phyloP scores from a whole-genome alignment of 768 basidiomycete genomes.

The Mycena alexandri region DNA sequence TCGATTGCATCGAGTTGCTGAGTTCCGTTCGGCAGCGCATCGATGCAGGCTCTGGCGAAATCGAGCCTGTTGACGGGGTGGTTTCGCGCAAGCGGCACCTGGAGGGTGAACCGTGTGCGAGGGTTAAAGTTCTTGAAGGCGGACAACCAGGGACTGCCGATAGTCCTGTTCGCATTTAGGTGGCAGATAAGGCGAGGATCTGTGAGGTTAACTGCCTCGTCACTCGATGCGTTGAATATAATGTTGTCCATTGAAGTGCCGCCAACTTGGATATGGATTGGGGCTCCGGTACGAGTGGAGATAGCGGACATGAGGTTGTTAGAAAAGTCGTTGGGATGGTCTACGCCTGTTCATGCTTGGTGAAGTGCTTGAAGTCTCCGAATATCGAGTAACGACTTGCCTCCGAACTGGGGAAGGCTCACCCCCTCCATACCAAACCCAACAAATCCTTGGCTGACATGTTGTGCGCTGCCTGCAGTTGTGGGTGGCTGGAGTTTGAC shows the following conservation, averaged over 20 bases:
- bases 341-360: not conserved
- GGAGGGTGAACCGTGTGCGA: constrained; percentile 5
- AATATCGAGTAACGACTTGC: not conserved
- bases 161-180: constrained; percentile 4
- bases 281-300: constrained; percentile 12
- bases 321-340: not conserved
- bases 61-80: not conserved
- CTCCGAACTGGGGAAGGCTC: not conserved
- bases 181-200: not conserved
- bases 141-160: constrained; percentile 16
- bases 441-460: constrained; percentile 3
- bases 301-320: constrained; percentile 11
- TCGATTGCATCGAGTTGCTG: constrained; percentile 12
- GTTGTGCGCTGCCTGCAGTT: constrained; percentile 8
- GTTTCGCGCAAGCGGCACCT: constrained; percentile 8
- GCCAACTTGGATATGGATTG: constrained; percentile 15
- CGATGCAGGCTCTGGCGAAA: constrained; percentile 2
- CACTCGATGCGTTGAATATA: constrained; percentile 4
- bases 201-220: not conserved
- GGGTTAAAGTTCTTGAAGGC: not conserved
- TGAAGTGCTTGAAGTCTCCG: too few relatives aligned
- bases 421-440: constrained; percentile 1
- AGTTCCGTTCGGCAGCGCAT: not conserved
- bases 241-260: constrained; percentile 23
- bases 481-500: constrained; percentile 12